Evolutionary conservation across 805 yeast species (phyloP), one percentile per base, ranked within the genome.

Genomic region (Yamadazyma insecticola): DNA sequence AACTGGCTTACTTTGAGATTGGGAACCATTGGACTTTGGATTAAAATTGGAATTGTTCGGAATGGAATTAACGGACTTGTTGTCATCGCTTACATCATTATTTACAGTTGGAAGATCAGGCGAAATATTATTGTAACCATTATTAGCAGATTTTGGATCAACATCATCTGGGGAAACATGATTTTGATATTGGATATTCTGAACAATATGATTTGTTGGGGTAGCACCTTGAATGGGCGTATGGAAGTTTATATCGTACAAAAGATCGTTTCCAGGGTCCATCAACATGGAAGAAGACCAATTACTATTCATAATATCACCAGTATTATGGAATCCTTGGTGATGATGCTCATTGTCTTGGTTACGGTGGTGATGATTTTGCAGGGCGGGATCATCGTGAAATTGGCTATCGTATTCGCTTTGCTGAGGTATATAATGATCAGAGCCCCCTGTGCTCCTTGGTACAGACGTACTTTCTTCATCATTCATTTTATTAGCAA

Each of bases 221-320:
- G 33, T 31, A 6, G 42, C 38, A 5, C 34, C 38, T 20, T 36
- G 34, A 10, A 45, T 22, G 26, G 38, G 44, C 22, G 40, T 20
- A 9, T 38, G 43, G 21, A 63, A 50, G 25, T 62, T 66, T 44
- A 62, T 51, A 30, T 49, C 54, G 30, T 57, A 58, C 12, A 60
- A 43, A 32, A 59, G 41, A 11, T 60, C 63, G 25, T 45, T 40
- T 23, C 28, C 29, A 5, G 55, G 46, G 17, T 60, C 67, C 51
- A 61, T 52, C 18, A 63, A 33, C 19, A 60, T 35, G 23, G 50
- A 48, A 16, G 55, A 45, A 3, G 62, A 54, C 70, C 70, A 63
- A 42, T 50, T 43, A 6, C 47, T 25, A 29, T 53, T 59, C n/a
- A 50, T 13, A 11, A 14, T 33, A 28, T 21, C 22, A 16, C 3